Evolutionary conservation across 768 basidiomycete species (phyloP), one percentile per base, ranked within the genome.

Genomic region (Boletus pseudo-olivaceus): DNA sequence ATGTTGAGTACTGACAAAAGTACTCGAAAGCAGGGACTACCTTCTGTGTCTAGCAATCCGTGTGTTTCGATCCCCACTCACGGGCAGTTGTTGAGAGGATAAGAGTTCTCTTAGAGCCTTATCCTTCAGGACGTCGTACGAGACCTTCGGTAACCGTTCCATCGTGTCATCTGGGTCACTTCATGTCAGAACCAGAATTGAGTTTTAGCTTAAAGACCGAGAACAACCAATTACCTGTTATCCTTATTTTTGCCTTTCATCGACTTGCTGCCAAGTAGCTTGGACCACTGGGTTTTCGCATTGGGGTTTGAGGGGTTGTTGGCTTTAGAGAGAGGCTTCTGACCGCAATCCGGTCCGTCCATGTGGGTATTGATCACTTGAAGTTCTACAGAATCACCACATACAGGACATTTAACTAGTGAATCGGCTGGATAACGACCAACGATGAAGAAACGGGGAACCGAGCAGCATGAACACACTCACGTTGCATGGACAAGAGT

Each of bases 91-190:
- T 47, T 83, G 76, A 48, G 82, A 76, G 2, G 58, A 46, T 11
- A 90, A 72, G 61, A 83, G 76, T 12, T 83, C 82, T 57, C 76
- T 80, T 17, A 90, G 62, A 37, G 78, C 75, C 61, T 75, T 80
- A 47, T 85, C 84, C 61, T 82, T 87, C 46, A 88, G 68, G 11
- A 81, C 80, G 12, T 76, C 76, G 60, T 90, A 90, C 1, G 85
- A 79, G 23, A 78, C 78, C 60, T 86, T 86, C 4, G 88, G 85
- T 38, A 89, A 70, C 1, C 76, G 79, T 38, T 67, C 70, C 39
- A 73, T 59, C 3, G 73, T 65, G 29, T 74, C 76, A 44, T 76
- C 75, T 54, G 57, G 27, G 40, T 52, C 57, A 19, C 61, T 54
- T 58, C 40, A 60, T 48, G 53, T 61, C 51, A 63, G 60, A 53